These are phyloP conservation scores for Pulveroboletus ravenelii DNA, from an alignment of 768 basidiomycete species.

Conservation along the genomic window DNA sequence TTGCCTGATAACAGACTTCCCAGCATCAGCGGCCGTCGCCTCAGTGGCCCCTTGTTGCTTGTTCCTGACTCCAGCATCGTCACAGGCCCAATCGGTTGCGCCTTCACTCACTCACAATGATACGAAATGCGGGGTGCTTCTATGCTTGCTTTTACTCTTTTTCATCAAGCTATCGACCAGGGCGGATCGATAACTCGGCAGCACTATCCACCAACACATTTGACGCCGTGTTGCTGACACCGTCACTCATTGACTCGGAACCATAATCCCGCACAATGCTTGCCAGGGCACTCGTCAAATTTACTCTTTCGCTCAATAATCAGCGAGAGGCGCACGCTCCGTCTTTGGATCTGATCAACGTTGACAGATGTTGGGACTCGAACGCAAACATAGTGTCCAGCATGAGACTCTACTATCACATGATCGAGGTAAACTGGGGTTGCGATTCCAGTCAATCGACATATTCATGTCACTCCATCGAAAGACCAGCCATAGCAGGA, in stretches of 20 bases:
- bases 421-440: too few species aligned
- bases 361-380: too few species aligned
- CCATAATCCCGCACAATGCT: conserved; percentile 19
- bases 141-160: background rate
- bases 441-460: too few species aligned
- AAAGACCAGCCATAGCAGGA: too few species aligned
- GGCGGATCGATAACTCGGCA: background rate
- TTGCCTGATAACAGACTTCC: conserved; percentile 3
- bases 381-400: too few species aligned
- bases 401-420: too few species aligned
- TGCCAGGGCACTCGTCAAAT: conserved; percentile 29
- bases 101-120: conserved; percentile 81
- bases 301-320: conserved; percentile 9
- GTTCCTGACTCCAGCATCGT: too few species aligned
- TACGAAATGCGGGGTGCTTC: background rate
- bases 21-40: conserved; percentile 1
- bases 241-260: background rate
- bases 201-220: conserved; percentile 1
- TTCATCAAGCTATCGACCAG: background rate
- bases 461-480: too few species aligned
- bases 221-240: conserved; percentile 2
- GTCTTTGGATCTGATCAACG: too few species aligned
- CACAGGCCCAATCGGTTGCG: conserved; percentile 25
- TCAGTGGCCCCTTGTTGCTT: conserved; percentile 4
- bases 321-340: too few species aligned